These are phyloP conservation scores for Anacardium occidentale DNA, from an alignment of 345 rosid species.

Conservation along the genomic window DNA sequence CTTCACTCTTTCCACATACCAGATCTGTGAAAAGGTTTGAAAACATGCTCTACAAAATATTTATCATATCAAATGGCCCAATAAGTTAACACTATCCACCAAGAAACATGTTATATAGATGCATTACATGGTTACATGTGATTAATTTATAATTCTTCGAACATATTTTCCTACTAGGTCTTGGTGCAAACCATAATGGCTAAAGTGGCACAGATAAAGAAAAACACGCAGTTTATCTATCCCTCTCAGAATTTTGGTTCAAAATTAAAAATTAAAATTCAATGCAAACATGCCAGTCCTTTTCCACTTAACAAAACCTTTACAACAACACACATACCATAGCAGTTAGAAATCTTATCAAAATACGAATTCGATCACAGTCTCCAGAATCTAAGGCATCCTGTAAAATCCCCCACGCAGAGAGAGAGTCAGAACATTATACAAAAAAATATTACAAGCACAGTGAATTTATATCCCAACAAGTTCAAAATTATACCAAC, in stretches of 20 bases:
- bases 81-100: background rate
- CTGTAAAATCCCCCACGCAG: constrained; percentile 39
- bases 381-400: constrained; percentile 66
- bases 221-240: background rate
- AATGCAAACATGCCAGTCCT: background rate
- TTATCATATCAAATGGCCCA: background rate
- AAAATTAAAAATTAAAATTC: constrained; percentile 1
- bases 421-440: constrained; percentile 1
- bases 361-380: constrained; percentile 73
- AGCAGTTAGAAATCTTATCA: constrained; percentile 81
- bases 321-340: constrained; percentile 50
- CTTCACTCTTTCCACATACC: background rate
- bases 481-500: background rate
- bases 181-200: background rate
- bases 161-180: background rate
- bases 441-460: background rate
- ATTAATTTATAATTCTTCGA: background rate
- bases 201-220: background rate
- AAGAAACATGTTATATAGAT: background rate
- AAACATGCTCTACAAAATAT: background rate
- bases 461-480: background rate
- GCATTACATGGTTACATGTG: background rate
- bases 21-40: background rate
- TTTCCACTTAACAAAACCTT: background rate
- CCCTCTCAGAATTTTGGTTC: background rate